Conservation (phyloP, 176 grass and related monocot genomes). For the Saccharum officinarum region DNA sequence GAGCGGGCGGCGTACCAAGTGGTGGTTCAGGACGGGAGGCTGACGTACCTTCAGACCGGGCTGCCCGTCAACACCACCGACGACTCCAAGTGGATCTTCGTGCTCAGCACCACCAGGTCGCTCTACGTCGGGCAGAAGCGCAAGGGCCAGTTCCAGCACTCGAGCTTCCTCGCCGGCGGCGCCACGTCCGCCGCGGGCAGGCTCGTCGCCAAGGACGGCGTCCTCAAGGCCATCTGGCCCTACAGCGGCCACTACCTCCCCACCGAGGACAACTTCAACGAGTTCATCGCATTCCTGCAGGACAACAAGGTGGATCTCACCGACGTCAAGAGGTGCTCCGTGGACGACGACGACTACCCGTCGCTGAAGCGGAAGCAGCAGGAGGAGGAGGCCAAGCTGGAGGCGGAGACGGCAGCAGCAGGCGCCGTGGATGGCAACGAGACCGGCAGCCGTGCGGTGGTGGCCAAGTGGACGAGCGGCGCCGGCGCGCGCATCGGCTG, state of each 20-base stretch:
- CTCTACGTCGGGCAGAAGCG: slow-evolving; percentile 76
- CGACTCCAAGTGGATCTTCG: slow-evolving; percentile 86
- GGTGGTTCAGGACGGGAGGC: slow-evolving; percentile 50
- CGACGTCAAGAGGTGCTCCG: slow-evolving; percentile 65
- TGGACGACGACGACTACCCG: slow-evolving; percentile 61
- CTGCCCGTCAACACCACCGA: slow-evolving; percentile 48
- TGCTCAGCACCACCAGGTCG: slow-evolving; percentile 69
- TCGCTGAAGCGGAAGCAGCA: background rate
- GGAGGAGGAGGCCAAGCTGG: background rate
- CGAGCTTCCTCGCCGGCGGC: slow-evolving; percentile 66
- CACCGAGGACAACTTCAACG: slow-evolving; percentile 76
- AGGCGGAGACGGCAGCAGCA: background rate
- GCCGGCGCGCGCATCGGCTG: slow-evolving; percentile 65
- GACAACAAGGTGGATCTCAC: slow-evolving; percentile 68
- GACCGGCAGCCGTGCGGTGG: background rate
- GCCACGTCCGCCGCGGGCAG: slow-evolving; percentile 70
- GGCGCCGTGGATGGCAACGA: background rate
- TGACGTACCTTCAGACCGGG: slow-evolving; percentile 51
- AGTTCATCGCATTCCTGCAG: slow-evolving; percentile 63
- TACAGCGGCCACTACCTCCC: slow-evolving; percentile 83
- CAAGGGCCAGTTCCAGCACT: slow-evolving; percentile 80
- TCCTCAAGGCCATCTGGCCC: slow-evolving; percentile 76
- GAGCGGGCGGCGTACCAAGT: slow-evolving; percentile 71
- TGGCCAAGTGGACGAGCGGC: slow-evolving; percentile 51
- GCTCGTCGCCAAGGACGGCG: slow-evolving; percentile 58